Evolutionary conservation across 257 asterid species (phyloP).

Genomic region (Avicennia marina): DNA sequence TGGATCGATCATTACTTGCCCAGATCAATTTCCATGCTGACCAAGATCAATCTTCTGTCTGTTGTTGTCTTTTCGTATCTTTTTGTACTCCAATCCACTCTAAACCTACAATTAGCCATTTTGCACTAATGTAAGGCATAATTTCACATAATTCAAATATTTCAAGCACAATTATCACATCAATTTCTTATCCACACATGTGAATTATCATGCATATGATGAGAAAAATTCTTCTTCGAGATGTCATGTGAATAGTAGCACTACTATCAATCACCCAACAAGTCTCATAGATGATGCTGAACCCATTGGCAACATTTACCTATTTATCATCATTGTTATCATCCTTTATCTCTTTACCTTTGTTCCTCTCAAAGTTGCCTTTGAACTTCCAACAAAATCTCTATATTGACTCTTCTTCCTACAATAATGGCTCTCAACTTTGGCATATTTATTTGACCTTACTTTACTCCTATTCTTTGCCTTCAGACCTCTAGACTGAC

Average conservation of each 20-base stretch:
- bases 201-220: no score
- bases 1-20: no score
- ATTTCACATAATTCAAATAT: no score
- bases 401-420: neutral
- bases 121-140: no score
- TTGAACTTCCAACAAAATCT: neutral
- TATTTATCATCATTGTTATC: slow-evolving; percentile 2
- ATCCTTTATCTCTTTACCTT: neutral
- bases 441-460: neutral
- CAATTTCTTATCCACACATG: no score
- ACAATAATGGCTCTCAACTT: slow-evolving; percentile 2
- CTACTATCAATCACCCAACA: slow-evolving; percentile 10
- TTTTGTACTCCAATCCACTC: no score
- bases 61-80: no score
- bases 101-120: no score
- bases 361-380: neutral
- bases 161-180: no score
- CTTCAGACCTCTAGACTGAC: neutral
- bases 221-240: neutral
- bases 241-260: slow-evolving; percentile 7
- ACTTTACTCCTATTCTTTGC: neutral
- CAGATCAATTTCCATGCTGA: no score
- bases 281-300: neutral
- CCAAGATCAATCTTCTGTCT: no score
- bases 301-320: neutral